Percentiles rank a stretch among this genome's conserved stretches.
Evolutionary conservation across 2,329 filamentous ascomycete genomes (phyloP).

Genomic region (Allantophomopsis cytisporea): DNA sequence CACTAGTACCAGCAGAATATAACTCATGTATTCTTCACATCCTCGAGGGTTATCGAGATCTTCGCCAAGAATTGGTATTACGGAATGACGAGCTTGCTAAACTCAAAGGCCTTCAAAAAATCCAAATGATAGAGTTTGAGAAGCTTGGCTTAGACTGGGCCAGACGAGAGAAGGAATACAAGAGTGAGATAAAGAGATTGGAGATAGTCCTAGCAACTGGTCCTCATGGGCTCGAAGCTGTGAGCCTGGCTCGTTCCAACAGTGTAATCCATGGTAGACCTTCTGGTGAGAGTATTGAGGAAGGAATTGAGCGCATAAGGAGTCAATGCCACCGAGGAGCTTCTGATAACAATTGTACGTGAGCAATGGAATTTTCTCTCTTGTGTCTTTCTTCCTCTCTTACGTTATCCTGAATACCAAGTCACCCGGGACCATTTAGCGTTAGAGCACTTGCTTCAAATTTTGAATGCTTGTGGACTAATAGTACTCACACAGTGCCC

Average conservation of each 20-base stretch:
- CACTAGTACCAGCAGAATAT: conserved; percentile 14
- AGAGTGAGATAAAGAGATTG: conserved; percentile 15
- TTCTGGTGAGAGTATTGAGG: conserved; percentile 9
- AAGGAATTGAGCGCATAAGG: background rate
- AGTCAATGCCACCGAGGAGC: conserved; percentile 8
- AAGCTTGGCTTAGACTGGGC: background rate
- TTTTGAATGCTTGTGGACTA: too few relatives aligned
- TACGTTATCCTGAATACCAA: too few relatives aligned
- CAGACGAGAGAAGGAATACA: conserved; percentile 10
- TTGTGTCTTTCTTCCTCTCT: too few relatives aligned
- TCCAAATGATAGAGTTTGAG: background rate
- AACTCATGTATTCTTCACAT: conserved; percentile 18
- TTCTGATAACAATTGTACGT: conserved; percentile 2
- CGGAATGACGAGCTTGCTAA: background rate
- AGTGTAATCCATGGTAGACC: conserved; percentile 5
- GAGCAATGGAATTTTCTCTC: too few relatives aligned
- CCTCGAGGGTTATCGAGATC: conserved; percentile 15
- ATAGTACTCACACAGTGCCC: too few relatives aligned
- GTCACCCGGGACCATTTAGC: too few relatives aligned
- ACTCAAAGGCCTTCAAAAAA: background rate
- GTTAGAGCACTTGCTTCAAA: too few relatives aligned
- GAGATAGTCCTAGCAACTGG: conserved; percentile 16
- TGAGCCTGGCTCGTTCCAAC: conserved; percentile 13
- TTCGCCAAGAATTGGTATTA: conserved; percentile 7
- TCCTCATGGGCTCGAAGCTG: conserved; percentile 15